Evolutionary conservation across 768 basidiomycete genomes (phyloP).

Genomic region (Pleurotus sapidus): DNA sequence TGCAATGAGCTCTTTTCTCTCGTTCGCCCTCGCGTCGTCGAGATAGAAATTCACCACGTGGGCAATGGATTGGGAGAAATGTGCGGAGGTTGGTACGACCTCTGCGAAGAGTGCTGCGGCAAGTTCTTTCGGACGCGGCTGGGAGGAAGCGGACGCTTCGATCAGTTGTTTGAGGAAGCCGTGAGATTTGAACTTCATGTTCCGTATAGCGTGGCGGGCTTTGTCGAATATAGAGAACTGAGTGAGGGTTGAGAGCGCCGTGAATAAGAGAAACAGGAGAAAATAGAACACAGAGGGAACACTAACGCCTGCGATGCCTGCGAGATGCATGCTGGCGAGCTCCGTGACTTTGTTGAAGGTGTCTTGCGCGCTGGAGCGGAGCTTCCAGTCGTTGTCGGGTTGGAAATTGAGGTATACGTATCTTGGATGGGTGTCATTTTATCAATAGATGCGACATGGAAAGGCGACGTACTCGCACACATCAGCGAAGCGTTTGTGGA

Average conservation of each 20-base stretch:
- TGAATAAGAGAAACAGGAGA: no score
- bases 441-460: not conserved
- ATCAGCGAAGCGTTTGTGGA: conserved; percentile 41
- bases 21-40: conserved; percentile 28
- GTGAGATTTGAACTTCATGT: conserved; percentile 21
- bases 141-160: not conserved
- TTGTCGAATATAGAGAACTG: conserved; percentile 11
- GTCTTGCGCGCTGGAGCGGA: conserved; percentile 35
- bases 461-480: conserved; percentile 41
- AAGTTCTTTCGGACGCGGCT: conserved; percentile 28
- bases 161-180: conserved; percentile 29
- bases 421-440: conserved; percentile 18
- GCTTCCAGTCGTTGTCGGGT: conserved; percentile 43
- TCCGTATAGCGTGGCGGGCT: conserved; percentile 12
- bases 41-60: conserved; percentile 63
- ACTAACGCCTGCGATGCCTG: conserved; percentile 20
- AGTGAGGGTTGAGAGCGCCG: not conserved
- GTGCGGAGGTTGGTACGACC: conserved; percentile 49
- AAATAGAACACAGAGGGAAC: not conserved
- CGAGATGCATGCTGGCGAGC: conserved; percentile 27
- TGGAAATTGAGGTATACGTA: conserved; percentile 46
- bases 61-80: conserved; percentile 54
- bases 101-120: conserved; percentile 51
- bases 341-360: conserved; percentile 26
- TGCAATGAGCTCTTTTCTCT: conserved; percentile 35